Percentiles rank a stretch among this genome's conserved stretches.
These are phyloP conservation scores for Euphorbia peplus DNA, from an alignment of 345 rosid species.

Conservation along the genomic window DNA sequence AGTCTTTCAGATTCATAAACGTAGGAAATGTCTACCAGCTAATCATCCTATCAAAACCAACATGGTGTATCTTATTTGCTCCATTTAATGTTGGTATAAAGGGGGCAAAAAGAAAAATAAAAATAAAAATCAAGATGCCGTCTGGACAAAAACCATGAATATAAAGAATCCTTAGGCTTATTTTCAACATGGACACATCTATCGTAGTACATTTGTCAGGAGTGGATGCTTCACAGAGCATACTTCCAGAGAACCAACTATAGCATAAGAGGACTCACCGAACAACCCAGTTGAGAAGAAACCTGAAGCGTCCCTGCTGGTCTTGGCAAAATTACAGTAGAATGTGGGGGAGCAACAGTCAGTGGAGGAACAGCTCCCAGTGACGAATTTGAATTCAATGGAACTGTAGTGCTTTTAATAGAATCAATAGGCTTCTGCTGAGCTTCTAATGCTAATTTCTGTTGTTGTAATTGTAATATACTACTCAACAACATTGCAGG, in stretches of 20 bases:
- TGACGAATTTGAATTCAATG: conserved; percentile 39
- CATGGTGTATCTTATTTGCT: background rate
- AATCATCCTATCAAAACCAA: background rate
- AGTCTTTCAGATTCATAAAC: background rate
- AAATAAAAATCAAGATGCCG: background rate
- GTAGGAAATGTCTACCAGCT: background rate
- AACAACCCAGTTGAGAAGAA: conserved; percentile 34
- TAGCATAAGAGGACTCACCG: conserved; percentile 41
- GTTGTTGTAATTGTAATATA: conserved; percentile 66
- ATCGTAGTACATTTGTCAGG: background rate
- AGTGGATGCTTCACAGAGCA: conserved; percentile 4
- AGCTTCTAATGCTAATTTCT: conserved; percentile 46
- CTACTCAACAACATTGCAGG: conserved; percentile 64
- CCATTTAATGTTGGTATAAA: background rate
- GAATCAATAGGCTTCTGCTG: conserved; percentile 37
- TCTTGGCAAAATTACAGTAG: conserved; percentile 43
- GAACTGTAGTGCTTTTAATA: conserved; percentile 35
- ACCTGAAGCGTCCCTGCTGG: conserved; percentile 41
- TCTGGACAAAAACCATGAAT: background rate
- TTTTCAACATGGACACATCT: background rate
- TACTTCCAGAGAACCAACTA: conserved; percentile 1
- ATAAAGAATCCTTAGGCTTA: background rate
- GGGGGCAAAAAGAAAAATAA: background rate
- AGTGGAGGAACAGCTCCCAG: conserved; percentile 38
- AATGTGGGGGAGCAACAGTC: conserved; percentile 31